Evolutionary conservation across 2,329 filamentous ascomycete species (phyloP).

Genomic region (Aureobasidium namibiae): DNA sequence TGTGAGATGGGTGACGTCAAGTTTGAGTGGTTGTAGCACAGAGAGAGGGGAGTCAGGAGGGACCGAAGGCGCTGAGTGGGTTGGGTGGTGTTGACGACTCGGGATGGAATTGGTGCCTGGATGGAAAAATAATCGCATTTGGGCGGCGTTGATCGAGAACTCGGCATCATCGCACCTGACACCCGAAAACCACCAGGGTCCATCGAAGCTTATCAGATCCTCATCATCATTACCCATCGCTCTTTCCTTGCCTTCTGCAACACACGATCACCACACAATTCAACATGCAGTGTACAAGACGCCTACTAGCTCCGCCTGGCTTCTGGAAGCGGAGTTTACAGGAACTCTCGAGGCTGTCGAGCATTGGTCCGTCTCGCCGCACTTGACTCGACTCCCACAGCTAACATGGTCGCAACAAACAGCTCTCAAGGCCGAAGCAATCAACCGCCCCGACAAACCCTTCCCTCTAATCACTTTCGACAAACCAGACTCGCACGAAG

Average conservation of each 20-base stretch:
- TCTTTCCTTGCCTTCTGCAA: not conserved
- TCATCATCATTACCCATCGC: not conserved
- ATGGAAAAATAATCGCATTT: too few relatives aligned
- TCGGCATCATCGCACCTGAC: too few relatives aligned
- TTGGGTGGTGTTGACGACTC: not conserved
- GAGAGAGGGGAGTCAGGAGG: not conserved
- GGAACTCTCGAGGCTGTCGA: conserved; percentile 49
- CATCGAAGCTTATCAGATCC: not conserved
- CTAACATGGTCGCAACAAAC: conserved; percentile 10
- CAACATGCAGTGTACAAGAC: conserved; percentile 30
- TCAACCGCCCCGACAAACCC: conserved; percentile 57
- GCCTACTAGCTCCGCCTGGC: conserved; percentile 32
- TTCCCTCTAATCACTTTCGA: conserved; percentile 59
- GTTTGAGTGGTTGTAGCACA: not conserved
- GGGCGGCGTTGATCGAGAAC: too few relatives aligned
- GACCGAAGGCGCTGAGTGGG: not conserved
- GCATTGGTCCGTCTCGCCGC: conserved; percentile 38
- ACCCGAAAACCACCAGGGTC: conserved; percentile 11
- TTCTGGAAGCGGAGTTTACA: conserved; percentile 52
- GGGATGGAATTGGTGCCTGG: too few relatives aligned
- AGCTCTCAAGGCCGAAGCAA: conserved; percentile 63
- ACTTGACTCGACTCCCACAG: not conserved
- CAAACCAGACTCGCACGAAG: conserved; percentile 32
- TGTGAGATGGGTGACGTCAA: not conserved
- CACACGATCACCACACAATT: not conserved